Evolutionary conservation across 129 eudicot species (phyloP).

Genomic region (Cynara cardunculus): DNA sequence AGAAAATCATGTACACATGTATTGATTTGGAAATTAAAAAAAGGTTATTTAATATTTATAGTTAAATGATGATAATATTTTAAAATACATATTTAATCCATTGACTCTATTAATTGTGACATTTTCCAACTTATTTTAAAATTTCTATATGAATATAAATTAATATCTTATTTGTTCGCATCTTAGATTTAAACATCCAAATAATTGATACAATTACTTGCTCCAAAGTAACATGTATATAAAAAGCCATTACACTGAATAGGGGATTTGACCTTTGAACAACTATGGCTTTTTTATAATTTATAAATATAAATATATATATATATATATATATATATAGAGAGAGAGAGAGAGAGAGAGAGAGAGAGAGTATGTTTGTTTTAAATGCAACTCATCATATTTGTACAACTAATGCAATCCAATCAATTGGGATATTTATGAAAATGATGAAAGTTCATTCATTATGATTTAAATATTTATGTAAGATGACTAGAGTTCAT

Average conservation of each 20-base stretch:
- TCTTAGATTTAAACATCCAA: conserved; percentile 3
- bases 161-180: conserved; percentile 11
- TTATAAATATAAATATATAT: too few relatives aligned
- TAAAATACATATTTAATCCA: neutral
- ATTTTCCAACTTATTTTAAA: neutral
- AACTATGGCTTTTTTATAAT: neutral
- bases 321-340: too few relatives aligned
- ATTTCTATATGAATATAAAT: neutral
- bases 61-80: neutral
- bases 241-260: neutral
- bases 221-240: conserved; percentile 27
- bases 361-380: too few relatives aligned
- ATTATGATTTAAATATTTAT: too few relatives aligned
- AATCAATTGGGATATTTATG: too few relatives aligned
- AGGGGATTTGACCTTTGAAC: conserved; percentile 11
- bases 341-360: too few relatives aligned
- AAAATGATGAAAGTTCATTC: too few relatives aligned
- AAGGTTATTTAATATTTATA: neutral
- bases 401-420: too few relatives aligned
- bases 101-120: conserved; percentile 15
- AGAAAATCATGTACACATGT: neutral
- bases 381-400: too few relatives aligned
- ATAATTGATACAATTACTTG: conserved; percentile 11
- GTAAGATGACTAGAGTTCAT: too few relatives aligned
- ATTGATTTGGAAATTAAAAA: neutral